A percentile compares a stretch with the other conserved stretches of the same genome.
Conservation (phyloP, 1,139 yeast species). For the Pichia sp. region DNA sequence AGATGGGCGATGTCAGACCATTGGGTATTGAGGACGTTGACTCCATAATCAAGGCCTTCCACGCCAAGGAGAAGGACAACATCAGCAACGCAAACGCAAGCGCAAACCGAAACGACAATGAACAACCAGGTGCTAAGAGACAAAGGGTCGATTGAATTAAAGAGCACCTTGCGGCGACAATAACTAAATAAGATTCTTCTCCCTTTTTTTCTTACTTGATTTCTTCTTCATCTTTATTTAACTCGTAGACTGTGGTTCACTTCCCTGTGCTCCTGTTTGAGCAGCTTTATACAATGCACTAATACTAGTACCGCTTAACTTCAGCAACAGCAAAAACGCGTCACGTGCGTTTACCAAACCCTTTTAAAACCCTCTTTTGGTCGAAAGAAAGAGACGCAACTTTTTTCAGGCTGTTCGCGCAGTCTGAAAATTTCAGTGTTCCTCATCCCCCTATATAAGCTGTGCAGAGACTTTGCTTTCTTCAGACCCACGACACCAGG, state of each 20-base stretch:
- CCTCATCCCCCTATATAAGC: not conserved
- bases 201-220: not conserved
- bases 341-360: slow-evolving; percentile 1
- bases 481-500: not conserved
- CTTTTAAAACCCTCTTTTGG: slow-evolving; percentile 1
- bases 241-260: not conserved
- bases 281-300: not conserved
- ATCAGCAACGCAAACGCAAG: not conserved
- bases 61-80: slow-evolving; percentile 36
- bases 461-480: not conserved
- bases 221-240: not conserved
- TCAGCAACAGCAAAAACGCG: not conserved
- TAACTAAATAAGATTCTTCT: not conserved
- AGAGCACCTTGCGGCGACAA: not conserved
- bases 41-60: slow-evolving; percentile 43
- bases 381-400: not conserved
- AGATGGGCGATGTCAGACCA: slow-evolving; percentile 58
- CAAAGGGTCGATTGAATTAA: slow-evolving; percentile 21
- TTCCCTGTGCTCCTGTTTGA: not conserved
- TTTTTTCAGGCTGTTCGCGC: not conserved
- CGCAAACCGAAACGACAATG: slow-evolving; percentile 2
- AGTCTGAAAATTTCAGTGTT: not conserved
- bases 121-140: slow-evolving; percentile 25
- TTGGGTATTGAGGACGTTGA: slow-evolving; percentile 50
- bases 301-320: not conserved